Evolutionary conservation across 2,329 filamentous ascomycete genomes (phyloP).

Genomic region (Beauveria pseudobassiana): DNA sequence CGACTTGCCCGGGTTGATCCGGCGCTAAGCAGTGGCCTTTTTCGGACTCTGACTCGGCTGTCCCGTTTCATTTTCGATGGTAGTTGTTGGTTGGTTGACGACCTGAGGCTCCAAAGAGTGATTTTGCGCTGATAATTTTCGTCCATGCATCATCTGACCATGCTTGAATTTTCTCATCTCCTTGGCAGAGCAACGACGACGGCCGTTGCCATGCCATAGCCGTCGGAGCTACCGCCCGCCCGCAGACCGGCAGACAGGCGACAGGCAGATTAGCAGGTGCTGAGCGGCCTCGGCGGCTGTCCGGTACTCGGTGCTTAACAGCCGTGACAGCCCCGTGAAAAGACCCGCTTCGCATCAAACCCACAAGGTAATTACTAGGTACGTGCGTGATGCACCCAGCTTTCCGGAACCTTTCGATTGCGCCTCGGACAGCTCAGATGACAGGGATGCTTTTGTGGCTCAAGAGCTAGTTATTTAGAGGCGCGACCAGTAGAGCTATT

Average conservation of each 20-base stretch:
- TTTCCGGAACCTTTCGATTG: not conserved
- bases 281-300: not conserved
- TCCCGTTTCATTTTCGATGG: constrained; percentile 9
- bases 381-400: not conserved
- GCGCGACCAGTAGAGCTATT: no score
- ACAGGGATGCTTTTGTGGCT: no score
- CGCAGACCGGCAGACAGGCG: no score
- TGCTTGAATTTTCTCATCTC: not conserved
- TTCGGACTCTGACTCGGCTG: not conserved
- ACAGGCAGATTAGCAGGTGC: no score
- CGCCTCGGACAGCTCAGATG: no score
- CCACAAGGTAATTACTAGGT: not conserved
- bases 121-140: constrained; percentile 4
- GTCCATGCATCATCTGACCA: constrained; percentile 1
- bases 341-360: not conserved
- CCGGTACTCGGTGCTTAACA: not conserved
- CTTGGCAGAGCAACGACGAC: not conserved
- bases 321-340: not conserved
- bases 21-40: not conserved
- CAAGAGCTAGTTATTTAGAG: no score
- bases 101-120: not conserved
- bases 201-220: not conserved
- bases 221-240: not conserved
- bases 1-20: constrained; percentile 9
- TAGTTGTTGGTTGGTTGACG: not conserved